Evolutionary conservation across 2,329 filamentous ascomycete species (phyloP), one percentile per base, ranked within the genome.

Genomic region (Pseudogymnoascus sp.): DNA sequence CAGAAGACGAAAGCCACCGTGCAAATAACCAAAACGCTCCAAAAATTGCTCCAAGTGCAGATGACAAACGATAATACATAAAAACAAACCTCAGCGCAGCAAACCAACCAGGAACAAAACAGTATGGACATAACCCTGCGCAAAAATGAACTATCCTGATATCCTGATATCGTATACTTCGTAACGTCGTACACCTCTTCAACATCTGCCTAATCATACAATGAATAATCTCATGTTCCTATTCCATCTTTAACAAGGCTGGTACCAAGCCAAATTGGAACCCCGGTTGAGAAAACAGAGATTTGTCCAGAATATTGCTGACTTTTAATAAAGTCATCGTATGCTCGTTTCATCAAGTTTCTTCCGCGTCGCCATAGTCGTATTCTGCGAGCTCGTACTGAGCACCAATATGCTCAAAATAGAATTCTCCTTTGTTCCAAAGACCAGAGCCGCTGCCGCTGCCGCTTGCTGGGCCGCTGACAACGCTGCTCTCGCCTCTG

Each of bases 401-500:
- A 11, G 47, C 28, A 18, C 47, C 47, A n/a, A 54, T 54, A 25
- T 54, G 47, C 6, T 54, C 47, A 5, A 54, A 33, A 33, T 12
- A 54, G 9, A 20, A 16, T 33, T 54, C 47, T 4, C 25, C 47
- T 33, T 25, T 54, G 3, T 54, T 54, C 47, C 47, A 54, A 54
- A 54, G 47, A 4, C 47, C 47, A 9, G 47, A 54, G 25, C 47
- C 25, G 28, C 28, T 7, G 28, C 47, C 47, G 16, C 47, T 54
- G 9, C 47, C 47, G n/a, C 25, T 54, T 33, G 25, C 25, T 2
- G 25, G 25, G n/a, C 47, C 47, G 8, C 47, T 54, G 47, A 54
- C 47, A n/a, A 54, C 47, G 25, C 47, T 54, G 16, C 47, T 54
- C 47, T 54, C 47, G 47, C 47, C 47, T 14, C 47, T 54, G 28